Conservation (phyloP, 2,329 filamentous ascomycete genomes). For the Rutstroemia sp. region DNA sequence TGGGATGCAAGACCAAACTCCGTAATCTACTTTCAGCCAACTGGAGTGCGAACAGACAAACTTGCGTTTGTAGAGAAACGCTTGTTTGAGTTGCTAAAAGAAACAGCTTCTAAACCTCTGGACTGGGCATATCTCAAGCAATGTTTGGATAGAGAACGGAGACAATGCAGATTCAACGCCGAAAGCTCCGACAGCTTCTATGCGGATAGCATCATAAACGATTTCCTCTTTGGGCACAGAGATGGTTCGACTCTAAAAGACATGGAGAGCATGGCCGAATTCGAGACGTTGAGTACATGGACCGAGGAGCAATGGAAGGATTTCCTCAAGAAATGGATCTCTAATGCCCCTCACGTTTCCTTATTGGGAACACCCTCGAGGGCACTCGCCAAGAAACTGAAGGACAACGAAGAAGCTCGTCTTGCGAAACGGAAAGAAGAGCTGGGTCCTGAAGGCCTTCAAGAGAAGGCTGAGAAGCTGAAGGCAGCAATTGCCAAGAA, state of each 20-base stretch:
- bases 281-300: slow-evolving; percentile 70
- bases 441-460: slow-evolving; percentile 75
- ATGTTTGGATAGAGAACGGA: slow-evolving; percentile 73
- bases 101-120: slow-evolving; percentile 71
- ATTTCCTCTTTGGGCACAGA: slow-evolving; percentile 83
- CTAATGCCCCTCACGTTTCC: slow-evolving; percentile 78
- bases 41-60: slow-evolving; percentile 80
- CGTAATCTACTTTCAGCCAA: slow-evolving; percentile 79
- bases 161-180: slow-evolving; percentile 75
- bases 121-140: slow-evolving; percentile 89
- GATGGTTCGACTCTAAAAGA: slow-evolving; percentile 70
- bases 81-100: slow-evolving; percentile 74
- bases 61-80: slow-evolving; percentile 77
- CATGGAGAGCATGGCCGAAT: slow-evolving; percentile 48
- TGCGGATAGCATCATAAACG: slow-evolving; percentile 77
- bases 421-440: slow-evolving; percentile 71
- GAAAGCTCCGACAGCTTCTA: slow-evolving; percentile 79
- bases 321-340: slow-evolving; percentile 78
- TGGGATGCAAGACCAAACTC: slow-evolving; percentile 74
- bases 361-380: slow-evolving; percentile 82
- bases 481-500: slow-evolving; percentile 83
- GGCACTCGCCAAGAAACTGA: slow-evolving; percentile 71
- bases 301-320: slow-evolving; percentile 73
- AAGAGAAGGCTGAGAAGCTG: slow-evolving; percentile 65
- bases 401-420: slow-evolving; percentile 71